Evolutionary conservation across 108 stramenopile genomes (phyloP).

Genomic region (Nitzschia palea): DNA sequence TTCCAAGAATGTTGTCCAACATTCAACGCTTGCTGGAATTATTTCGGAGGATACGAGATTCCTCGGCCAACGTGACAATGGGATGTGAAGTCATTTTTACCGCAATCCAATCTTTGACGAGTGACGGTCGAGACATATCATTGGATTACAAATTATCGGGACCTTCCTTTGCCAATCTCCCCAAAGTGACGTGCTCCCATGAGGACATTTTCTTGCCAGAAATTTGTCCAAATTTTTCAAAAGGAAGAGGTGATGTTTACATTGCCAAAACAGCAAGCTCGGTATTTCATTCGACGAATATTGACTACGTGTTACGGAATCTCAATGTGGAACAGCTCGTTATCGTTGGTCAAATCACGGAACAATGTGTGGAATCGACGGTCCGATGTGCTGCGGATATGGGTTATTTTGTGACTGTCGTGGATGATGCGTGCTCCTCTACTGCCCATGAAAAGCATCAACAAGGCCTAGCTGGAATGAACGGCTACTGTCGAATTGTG

Average conservation of each 20-base stretch:
- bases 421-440: slow-evolving; percentile 77
- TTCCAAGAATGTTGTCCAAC: slow-evolving; percentile 59
- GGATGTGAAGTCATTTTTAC: slow-evolving; percentile 79
- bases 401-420: slow-evolving; percentile 72
- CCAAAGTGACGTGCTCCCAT: slow-evolving; percentile 38
- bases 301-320: slow-evolving; percentile 67
- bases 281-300: slow-evolving; percentile 71
- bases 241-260: slow-evolving; percentile 57
- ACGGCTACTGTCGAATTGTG: slow-evolving; percentile 57
- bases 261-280: slow-evolving; percentile 71
- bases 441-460: slow-evolving; percentile 38
- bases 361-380: slow-evolving; percentile 78
- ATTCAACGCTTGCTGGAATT: slow-evolving; percentile 40
- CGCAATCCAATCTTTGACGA: slow-evolving; percentile 60
- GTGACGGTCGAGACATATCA: slow-evolving; percentile 64
- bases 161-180: slow-evolving; percentile 39
- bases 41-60: slow-evolving; percentile 45
- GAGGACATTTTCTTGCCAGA: slow-evolving; percentile 41
- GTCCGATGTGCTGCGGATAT: slow-evolving; percentile 80
- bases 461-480: slow-evolving; percentile 62
- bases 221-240: not conserved
- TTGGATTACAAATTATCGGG: slow-evolving; percentile 79
- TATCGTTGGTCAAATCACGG: slow-evolving; percentile 69
- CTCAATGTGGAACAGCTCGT: slow-evolving; percentile 65
- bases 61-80: not conserved